Conservation (phyloP, 768 basidiomycete species). For the Tricholoma saponaceum region DNA sequence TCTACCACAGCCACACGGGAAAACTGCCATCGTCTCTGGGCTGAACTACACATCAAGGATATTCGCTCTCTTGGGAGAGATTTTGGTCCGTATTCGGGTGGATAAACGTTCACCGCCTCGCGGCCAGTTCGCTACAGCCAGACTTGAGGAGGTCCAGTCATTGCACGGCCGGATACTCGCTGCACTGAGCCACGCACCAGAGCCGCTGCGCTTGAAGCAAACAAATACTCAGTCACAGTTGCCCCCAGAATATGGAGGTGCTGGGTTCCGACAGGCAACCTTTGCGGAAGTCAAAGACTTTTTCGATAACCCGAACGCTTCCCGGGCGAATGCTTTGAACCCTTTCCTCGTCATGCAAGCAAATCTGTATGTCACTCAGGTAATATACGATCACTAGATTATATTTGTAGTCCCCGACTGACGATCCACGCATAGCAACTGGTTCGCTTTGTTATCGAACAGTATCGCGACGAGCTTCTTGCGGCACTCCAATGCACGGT, state of each 20-base stretch:
- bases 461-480: conserved; percentile 85
- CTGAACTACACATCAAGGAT: conserved; percentile 85
- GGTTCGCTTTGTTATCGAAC: conserved; percentile 88
- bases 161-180: conserved; percentile 73
- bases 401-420: not conserved
- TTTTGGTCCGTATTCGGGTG: conserved; percentile 80
- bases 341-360: conserved; percentile 91
- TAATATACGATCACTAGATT: conserved; percentile 23
- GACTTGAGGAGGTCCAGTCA: conserved; percentile 81
- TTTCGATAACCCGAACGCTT: conserved; percentile 88
- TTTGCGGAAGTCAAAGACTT: conserved; percentile 88
- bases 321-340: conserved; percentile 79
- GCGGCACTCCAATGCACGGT: conserved; percentile 60
- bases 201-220: conserved; percentile 67
- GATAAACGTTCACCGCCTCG: conserved; percentile 84
- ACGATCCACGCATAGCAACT: conserved; percentile 61
- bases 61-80: conserved; percentile 82
- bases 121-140: conserved; percentile 80
- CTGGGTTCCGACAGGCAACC: conserved; percentile 76
- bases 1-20: conserved; percentile 82
- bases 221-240: conserved; percentile 43
- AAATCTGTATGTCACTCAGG: conserved; percentile 91
- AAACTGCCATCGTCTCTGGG: conserved; percentile 81
- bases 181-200: conserved; percentile 73
- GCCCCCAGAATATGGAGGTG: conserved; percentile 60